phyloP scores from a whole-genome alignment of 805 yeast genomes.

The Ogataea kodamae region DNA sequence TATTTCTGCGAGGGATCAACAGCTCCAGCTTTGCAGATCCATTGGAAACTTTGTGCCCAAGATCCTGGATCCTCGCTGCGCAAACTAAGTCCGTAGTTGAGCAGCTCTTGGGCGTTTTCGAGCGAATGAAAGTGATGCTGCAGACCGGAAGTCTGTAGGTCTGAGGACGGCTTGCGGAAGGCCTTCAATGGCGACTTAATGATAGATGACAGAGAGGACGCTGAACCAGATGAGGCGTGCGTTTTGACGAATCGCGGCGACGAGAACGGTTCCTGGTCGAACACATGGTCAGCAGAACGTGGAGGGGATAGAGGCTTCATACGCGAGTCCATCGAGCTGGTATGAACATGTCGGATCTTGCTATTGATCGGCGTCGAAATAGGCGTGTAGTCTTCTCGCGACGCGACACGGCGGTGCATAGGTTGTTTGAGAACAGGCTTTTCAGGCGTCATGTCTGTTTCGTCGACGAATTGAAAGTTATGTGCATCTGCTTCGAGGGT shows the following conservation, averaged over 20 bases:
- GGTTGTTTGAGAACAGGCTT: conserved; percentile 5
- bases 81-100: conserved; percentile 63
- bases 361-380: conserved; percentile 1
- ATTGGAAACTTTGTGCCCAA: conserved; percentile 48
- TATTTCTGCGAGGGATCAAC: conserved; percentile 25
- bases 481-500: conserved; percentile 11
- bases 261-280: conserved; percentile 1
- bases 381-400: conserved; percentile 7
- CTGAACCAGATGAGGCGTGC: conserved; percentile 6
- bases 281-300: conserved; percentile 4
- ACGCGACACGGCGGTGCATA: conserved; percentile 7
- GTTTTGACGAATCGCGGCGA: conserved; percentile 6
- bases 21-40: conserved; percentile 55
- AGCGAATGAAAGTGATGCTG: conserved; percentile 57
- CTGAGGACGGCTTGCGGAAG: conserved; percentile 1
- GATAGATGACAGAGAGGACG: conserved; percentile 8
- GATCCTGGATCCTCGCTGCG: conserved; percentile 42
- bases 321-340: background rate
- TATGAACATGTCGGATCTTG: background rate
- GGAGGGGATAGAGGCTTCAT: conserved; percentile 22
- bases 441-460: conserved; percentile 2
- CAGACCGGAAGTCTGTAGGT: conserved; percentile 29
- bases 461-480: conserved; percentile 14
- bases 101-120: conserved; percentile 65
- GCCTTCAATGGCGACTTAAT: conserved; percentile 12